Conservation (phyloP, 306 rosid species). For the Astragalus glycyphyllos region DNA sequence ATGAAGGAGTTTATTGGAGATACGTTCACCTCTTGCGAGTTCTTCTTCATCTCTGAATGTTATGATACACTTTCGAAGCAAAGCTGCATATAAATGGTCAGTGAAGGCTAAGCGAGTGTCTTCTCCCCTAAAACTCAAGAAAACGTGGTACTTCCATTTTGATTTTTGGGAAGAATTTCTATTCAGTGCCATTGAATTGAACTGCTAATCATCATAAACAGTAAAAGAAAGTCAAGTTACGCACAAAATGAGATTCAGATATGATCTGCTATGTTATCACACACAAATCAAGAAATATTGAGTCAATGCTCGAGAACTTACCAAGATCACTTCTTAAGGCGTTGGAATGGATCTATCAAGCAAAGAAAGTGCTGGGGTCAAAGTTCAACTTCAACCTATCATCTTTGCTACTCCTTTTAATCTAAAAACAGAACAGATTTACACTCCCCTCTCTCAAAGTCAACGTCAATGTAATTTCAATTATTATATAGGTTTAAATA, state of each 20-base stretch:
- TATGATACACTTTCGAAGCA: not conserved
- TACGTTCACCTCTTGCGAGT: too few species aligned
- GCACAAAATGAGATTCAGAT: not conserved
- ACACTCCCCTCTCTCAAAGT: too few species aligned
- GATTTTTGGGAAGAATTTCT: not conserved
- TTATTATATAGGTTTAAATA: too few species aligned
- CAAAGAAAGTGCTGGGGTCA: too few species aligned
- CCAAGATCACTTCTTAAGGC: not conserved
- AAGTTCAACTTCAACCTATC: too few species aligned
- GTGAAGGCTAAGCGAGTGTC: constrained; percentile 24
- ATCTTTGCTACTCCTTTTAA: too few species aligned
- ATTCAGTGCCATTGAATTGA: not conserved
- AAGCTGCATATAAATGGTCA: constrained; percentile 11
- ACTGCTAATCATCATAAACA: not conserved
- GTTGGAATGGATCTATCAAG: too few species aligned
- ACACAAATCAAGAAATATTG: not conserved
- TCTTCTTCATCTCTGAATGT: too few species aligned
- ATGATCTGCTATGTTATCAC: not conserved
- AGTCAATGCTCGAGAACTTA: not conserved
- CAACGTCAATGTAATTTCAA: too few species aligned
- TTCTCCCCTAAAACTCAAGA: constrained; percentile 36
- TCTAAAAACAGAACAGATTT: too few species aligned
- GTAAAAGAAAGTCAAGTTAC: not conserved
- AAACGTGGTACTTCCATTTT: constrained; percentile 32
- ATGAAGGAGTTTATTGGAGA: too few species aligned